Conservation (phyloP, 306 rosid genomes). For the Pyrus bretschneideri region DNA sequence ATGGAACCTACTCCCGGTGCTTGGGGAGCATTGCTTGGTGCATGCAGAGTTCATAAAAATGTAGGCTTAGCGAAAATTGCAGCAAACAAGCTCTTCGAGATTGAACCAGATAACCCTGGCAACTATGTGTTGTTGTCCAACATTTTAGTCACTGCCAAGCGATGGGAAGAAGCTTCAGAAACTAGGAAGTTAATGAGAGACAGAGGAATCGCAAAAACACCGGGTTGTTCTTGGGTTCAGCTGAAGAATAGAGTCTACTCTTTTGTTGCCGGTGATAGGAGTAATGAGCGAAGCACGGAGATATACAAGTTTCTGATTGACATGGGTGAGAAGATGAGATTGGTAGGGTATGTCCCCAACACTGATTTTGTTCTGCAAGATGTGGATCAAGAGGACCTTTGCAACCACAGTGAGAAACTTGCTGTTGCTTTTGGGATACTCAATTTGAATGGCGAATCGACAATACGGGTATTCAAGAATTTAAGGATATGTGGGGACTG, state of each 20-base stretch:
- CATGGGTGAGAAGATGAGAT: constrained; percentile 43
- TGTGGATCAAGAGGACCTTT: constrained; percentile 47
- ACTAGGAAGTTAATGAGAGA: constrained; percentile 45
- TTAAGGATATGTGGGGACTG: constrained; percentile 53
- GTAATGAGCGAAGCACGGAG: constrained; percentile 27
- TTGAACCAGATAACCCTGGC: constrained; percentile 51
- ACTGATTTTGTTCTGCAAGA: constrained; percentile 55
- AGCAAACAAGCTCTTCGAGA: constrained; percentile 38
- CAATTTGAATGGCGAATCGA: constrained; percentile 34
- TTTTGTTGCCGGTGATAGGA: constrained; percentile 45
- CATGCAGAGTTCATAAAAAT: constrained; percentile 45
- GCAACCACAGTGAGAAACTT: constrained; percentile 47
- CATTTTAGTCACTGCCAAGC: constrained; percentile 35
- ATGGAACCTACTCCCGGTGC: constrained; percentile 46
- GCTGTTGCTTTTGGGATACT: constrained; percentile 51
- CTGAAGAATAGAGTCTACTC: constrained; percentile 43
- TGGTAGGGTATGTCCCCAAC: constrained; percentile 40
- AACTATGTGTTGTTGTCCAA: constrained; percentile 39
- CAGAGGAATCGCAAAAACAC: constrained; percentile 42
- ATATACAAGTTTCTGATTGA: constrained; percentile 30
- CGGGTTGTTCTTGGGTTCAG: constrained; percentile 62
- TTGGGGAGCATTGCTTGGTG: constrained; percentile 59
- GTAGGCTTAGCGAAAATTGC: constrained; percentile 42
- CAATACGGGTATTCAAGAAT: constrained; percentile 48
- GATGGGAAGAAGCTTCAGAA: constrained; percentile 56